These are phyloP conservation scores for Moesziomyces antarcticus DNA, from an alignment of 1,284 basidiomycete genomes.

Conservation along the genomic window DNA sequence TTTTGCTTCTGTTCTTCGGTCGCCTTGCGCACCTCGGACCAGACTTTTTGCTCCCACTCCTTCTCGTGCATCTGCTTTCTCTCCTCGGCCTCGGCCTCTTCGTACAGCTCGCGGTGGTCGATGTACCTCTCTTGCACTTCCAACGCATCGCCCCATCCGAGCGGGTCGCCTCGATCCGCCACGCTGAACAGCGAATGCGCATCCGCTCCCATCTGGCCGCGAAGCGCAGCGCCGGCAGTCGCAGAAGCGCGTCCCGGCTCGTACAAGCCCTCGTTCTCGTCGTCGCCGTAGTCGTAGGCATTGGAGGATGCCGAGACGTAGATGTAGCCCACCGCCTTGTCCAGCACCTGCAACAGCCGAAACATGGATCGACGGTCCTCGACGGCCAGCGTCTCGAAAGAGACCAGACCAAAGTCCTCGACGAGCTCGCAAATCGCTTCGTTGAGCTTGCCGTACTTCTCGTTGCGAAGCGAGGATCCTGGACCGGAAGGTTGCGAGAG, in stretches of 20 bases:
- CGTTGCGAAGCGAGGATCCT: constrained; percentile 37
- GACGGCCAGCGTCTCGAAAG: constrained; percentile 90
- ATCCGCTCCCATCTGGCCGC: constrained; percentile 36
- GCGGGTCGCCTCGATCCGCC: constrained; percentile 50
- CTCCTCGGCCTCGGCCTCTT: constrained; percentile 36
- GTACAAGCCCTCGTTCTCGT: constrained; percentile 34
- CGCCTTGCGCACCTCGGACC: constrained; percentile 39
- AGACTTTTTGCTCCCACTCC: constrained; percentile 43
- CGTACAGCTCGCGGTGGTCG: constrained; percentile 45
- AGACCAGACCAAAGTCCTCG: constrained; percentile 92
- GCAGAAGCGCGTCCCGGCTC: constrained; percentile 37
- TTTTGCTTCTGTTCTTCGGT: constrained; percentile 31
- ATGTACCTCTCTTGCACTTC: constrained; percentile 63
- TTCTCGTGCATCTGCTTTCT: constrained; percentile 37
- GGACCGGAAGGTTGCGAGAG: constrained; percentile 69
- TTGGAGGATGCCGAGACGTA: constrained; percentile 28
- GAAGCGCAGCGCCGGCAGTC: constrained; percentile 30
- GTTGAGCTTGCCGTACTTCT: constrained; percentile 73
- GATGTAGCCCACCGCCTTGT: constrained; percentile 65
- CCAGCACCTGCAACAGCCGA: constrained; percentile 57
- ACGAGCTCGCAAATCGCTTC: constrained; percentile 89
- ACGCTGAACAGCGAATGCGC: constrained; percentile 55
- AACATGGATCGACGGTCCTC: constrained; percentile 65
- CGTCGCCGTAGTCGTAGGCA: constrained; percentile 15
- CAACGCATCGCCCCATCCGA: constrained; percentile 55